Base-by-base conservation (phyloP, 306 rosid genomes). In the Crotalaria pallida region DNA sequence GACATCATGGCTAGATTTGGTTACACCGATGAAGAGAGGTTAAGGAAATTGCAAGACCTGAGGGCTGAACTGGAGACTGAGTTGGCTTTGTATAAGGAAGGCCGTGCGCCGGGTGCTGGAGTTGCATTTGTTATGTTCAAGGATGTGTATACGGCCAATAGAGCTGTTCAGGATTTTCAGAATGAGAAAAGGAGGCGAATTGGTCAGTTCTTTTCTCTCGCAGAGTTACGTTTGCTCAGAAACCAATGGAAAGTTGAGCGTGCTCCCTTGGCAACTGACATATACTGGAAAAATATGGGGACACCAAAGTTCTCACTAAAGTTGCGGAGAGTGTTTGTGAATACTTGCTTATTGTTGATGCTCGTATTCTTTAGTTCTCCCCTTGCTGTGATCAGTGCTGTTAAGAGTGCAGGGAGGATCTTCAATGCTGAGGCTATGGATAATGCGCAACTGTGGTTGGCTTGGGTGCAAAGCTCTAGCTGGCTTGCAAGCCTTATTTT, bases 241-340 rank as follows among this genome's bases (percentile, higher is more conserved):
- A 94, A 85, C 84, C 95, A 94, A 58, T 94, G 99, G 99, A 91
- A 94, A 82, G 99, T 91, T 58, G 99, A 94, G 85, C 87, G 96
- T 6, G 99, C 99, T 15, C 97, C 99, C 17, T 79, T 94, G 88
- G 97, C 97, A 0, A 77, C 87, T 2, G 99, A 94, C 67, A 88
- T 94, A 77, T 94, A 91, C 50, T 94, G 99, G 99, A 94, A 88
- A 65, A 92, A 94, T 57, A 79, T 94, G 89, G 99, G 99, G 21
- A 85, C 97, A 0, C 75, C 95, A 0, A 94, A 82, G 82, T 63
- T 85, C 10, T 88, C 97, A 0, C 71, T 90, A 56, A 88, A 64
- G 58, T 69, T 94, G 58, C 80, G 95, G 53, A 88, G 97, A 74
- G 86, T 83, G 60, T 61, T 83, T 73, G 96, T 94, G 72, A 94